These are phyloP conservation scores for Serendipita vermifera DNA, from an alignment of 768 basidiomycete species.

Conservation along the genomic window DNA sequence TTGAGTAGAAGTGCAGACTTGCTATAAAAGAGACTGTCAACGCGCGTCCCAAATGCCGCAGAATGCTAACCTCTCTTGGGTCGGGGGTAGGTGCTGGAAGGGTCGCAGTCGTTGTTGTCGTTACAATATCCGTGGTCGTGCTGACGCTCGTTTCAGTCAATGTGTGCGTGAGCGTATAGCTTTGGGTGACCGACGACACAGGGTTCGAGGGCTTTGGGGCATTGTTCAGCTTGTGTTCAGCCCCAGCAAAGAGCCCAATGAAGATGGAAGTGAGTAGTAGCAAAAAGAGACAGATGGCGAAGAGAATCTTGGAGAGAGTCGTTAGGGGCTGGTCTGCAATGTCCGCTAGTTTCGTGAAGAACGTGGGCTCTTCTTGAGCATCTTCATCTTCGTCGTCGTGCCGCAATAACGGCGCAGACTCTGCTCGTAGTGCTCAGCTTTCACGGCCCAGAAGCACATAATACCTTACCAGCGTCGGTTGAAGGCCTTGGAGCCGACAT, in stretches of 20 bases:
- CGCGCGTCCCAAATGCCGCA: not conserved
- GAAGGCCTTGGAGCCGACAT: not conserved
- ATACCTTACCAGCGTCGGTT: not conserved
- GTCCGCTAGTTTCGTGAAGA: not conserved
- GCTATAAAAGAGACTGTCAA: conserved; percentile 35
- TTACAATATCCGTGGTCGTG: conserved; percentile 31
- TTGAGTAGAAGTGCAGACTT: conserved; percentile 57
- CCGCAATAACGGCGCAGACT: conserved; percentile 1
- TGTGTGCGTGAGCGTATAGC: conserved; percentile 21
- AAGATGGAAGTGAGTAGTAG: conserved; percentile 77
- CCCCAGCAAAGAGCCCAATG: conserved; percentile 86
- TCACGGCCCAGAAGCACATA: not conserved
- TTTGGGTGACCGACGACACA: conserved; percentile 16
- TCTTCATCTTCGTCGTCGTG: not conserved
- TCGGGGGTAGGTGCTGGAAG: conserved; percentile 38
- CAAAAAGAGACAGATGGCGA: conserved; percentile 59
- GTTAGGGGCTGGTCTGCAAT: conserved; percentile 54
- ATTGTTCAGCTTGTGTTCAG: conserved; percentile 55
- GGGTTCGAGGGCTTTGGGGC: not conserved
- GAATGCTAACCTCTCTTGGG: conserved; percentile 37
- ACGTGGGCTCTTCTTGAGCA: not conserved
- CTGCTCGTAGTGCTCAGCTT: not conserved
- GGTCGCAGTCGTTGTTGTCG: conserved; percentile 31
- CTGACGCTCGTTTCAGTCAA: conserved; percentile 30
- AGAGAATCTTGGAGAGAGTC: conserved; percentile 68